phyloP scores from a whole-genome alignment of 139 green algal genomes.

The Auxenochlorella pyrenoidosa region DNA sequence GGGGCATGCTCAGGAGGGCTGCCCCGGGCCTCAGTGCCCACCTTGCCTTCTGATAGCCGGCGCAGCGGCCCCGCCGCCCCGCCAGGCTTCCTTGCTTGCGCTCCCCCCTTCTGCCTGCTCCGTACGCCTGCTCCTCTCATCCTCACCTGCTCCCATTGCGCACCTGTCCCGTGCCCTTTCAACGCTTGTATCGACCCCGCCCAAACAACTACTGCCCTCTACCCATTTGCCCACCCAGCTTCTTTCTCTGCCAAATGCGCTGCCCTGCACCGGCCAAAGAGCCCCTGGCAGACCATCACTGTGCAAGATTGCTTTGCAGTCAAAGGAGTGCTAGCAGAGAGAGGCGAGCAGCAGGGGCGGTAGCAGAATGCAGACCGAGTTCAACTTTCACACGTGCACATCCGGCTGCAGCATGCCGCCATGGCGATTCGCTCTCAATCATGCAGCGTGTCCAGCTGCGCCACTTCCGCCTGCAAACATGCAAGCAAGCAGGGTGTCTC shows the following conservation, averaged over 20 bases:
- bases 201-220: neutral
- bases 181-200: neutral
- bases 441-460: constrained; percentile 54
- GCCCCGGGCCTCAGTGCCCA: neutral
- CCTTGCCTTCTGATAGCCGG: constrained; percentile 7
- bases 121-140: neutral
- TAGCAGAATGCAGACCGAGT: neutral
- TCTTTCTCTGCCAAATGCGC: neutral
- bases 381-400: too few species aligned
- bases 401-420: neutral
- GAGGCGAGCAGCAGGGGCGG: neutral
- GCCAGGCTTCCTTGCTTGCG: constrained; percentile 3
- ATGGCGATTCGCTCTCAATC: constrained; percentile 24
- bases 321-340: neutral
- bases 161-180: neutral
- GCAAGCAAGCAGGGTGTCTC: neutral
- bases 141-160: neutral
- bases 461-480: constrained; percentile 50
- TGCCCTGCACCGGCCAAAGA: neutral
- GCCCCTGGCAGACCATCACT: neutral
- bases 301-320: neutral
- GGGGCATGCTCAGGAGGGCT: neutral
- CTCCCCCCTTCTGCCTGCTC: neutral
- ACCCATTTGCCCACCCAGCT: neutral
- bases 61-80: constrained; percentile 26